A percentile compares a stretch with the other conserved stretches of the same genome.
These are phyloP conservation scores for Aspergillus neoniger DNA, from an alignment of 2,329 filamentous ascomycete species.

Conservation along the genomic window DNA sequence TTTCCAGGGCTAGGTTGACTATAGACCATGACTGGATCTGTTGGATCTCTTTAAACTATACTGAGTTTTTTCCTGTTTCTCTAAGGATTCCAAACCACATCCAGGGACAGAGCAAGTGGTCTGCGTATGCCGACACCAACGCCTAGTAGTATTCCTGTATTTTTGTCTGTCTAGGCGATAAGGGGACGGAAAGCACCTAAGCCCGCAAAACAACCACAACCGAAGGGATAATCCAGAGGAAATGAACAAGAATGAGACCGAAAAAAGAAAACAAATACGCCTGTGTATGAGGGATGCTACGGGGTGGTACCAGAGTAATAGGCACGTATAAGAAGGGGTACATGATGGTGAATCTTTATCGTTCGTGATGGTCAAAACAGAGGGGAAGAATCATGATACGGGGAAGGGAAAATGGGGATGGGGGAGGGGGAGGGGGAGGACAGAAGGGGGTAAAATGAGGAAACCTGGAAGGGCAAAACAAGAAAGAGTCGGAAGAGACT, in stretches of 20 bases:
- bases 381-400: conserved; percentile 27
- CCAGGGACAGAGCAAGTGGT: background rate
- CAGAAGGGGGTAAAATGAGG: conserved; percentile 3
- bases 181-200: conserved; percentile 7
- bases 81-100: background rate
- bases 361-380: conserved; percentile 37
- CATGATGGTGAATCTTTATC: conserved; percentile 54
- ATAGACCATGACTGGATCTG: conserved; percentile 9
- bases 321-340: conserved; percentile 37
- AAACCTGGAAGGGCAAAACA: conserved; percentile 17
- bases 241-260: conserved; percentile 27
- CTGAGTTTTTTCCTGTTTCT: background rate
- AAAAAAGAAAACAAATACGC: conserved; percentile 29
- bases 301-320: conserved; percentile 20
- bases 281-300: conserved; percentile 46
- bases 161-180: background rate
- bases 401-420: conserved; percentile 14
- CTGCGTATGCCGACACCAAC: background rate
- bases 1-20: conserved; percentile 13
- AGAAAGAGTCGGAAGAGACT: conserved; percentile 14
- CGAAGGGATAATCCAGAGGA: conserved; percentile 14
- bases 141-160: background rate
- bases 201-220: conserved; percentile 9
- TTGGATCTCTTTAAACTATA: background rate
- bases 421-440: conserved; percentile 13